Percentiles rank a stretch among this genome's conserved stretches.
Conservation (phyloP, 2,329 filamentous ascomycete genomes). For the Pseudogymnoascus verrucosus region DNA sequence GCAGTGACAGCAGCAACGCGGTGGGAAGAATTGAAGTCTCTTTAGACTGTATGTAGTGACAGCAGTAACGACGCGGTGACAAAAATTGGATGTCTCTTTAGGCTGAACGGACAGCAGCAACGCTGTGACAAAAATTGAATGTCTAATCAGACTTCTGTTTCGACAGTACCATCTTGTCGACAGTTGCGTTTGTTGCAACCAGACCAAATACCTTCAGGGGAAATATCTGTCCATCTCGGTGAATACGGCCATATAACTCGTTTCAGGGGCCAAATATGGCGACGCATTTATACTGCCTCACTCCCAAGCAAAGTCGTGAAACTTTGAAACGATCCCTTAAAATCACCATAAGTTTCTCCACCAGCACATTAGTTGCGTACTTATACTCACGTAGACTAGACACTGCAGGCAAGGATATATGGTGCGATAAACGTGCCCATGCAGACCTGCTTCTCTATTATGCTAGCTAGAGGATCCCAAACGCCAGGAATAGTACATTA, state of each 20-base stretch:
- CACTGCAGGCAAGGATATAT: background rate
- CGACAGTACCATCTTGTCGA: too few species aligned
- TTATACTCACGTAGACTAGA: background rate
- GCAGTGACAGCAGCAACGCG: background rate
- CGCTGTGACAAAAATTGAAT: too few species aligned
- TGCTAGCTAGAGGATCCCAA: conserved; percentile 7
- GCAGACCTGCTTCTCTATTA: conserved; percentile 10
- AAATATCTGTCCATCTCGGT: too few species aligned
- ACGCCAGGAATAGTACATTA: conserved; percentile 9
- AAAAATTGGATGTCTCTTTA: background rate
- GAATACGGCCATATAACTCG: background rate
- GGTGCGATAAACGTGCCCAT: background rate
- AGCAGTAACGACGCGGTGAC: background rate
- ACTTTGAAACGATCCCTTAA: background rate
- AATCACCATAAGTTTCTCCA: background rate
- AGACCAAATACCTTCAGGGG: too few species aligned
- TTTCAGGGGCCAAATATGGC: background rate
- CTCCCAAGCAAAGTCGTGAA: background rate
- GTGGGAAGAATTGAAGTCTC: background rate
- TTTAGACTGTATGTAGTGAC: background rate
- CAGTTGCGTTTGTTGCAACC: too few species aligned
- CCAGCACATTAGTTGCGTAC: background rate
- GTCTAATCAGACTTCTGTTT: too few species aligned
- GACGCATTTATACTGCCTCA: background rate
- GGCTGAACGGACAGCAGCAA: too few species aligned